phyloP scores from a whole-genome alignment of 106 monocot genomes.

The Acorus gramineus region DNA sequence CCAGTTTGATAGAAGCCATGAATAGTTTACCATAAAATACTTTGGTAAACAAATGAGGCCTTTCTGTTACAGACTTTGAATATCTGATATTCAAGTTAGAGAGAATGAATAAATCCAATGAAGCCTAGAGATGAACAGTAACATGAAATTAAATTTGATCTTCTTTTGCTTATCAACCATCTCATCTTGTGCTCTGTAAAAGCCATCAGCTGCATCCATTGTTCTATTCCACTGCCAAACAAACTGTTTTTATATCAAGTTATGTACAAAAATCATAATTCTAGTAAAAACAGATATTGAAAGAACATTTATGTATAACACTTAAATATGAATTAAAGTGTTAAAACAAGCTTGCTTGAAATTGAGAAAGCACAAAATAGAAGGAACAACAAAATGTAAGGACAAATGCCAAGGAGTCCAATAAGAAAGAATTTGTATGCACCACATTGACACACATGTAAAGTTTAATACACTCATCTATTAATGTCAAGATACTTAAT shows the following conservation, averaged over 20 bases:
- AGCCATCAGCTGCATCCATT: slow-evolving; percentile 33
- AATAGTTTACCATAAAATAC: slow-evolving; percentile 41
- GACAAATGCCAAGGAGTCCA: too few species aligned
- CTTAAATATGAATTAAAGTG: too few species aligned
- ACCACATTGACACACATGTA: too few species aligned
- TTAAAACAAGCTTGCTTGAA: too few species aligned
- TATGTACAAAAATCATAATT: too few species aligned
- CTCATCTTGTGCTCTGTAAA: background rate
- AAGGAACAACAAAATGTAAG: too few species aligned
- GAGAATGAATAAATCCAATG: slow-evolving; percentile 22
- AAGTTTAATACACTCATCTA: too few species aligned
- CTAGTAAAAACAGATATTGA: too few species aligned
- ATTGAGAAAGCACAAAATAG: too few species aligned
- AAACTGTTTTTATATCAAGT: slow-evolving; percentile 4
- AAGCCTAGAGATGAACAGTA: slow-evolving; percentile 2
- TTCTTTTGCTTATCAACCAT: background rate
- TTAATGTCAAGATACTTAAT: too few species aligned
- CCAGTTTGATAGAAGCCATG: slow-evolving; percentile 14
- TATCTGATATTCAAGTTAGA: slow-evolving; percentile 10
- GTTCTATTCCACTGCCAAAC: slow-evolving; percentile 36
- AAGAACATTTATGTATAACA: too few species aligned
- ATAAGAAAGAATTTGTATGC: too few species aligned
- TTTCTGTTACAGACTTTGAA: slow-evolving; percentile 25
- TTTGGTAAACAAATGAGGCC: slow-evolving; percentile 25
- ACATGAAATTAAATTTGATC: background rate